Conservation (phyloP, 768 basidiomycete species). For the Leccinum subgranulosum region DNA sequence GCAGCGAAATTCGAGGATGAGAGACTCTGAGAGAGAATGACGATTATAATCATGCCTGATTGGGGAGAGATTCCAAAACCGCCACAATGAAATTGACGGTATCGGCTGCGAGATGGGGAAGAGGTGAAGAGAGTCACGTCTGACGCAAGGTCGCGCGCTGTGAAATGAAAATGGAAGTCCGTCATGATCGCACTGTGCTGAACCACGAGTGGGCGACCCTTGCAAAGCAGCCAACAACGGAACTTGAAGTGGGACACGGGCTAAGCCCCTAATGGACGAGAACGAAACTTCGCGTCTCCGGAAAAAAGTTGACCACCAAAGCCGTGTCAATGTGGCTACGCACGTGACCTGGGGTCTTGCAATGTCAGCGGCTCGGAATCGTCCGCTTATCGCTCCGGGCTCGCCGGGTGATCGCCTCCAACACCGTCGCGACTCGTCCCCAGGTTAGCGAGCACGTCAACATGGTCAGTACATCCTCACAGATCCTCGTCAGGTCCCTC, state of each 20-base stretch:
- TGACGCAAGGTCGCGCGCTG: constrained; percentile 8
- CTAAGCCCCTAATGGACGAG: constrained; percentile 1
- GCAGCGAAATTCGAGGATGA: not conserved
- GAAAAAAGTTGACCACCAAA: not conserved
- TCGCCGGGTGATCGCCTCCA: not conserved
- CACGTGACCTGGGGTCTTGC: constrained; percentile 19
- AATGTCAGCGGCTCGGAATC: constrained; percentile 18
- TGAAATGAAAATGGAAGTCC: constrained; percentile 22
- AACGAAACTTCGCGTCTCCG: not conserved
- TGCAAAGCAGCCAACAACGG: constrained; percentile 7
- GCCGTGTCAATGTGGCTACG: not conserved
- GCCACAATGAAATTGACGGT: constrained; percentile 3
- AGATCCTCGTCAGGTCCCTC: not conserved
- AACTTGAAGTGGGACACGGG: constrained; percentile 13
- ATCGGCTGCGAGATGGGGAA: constrained; percentile 17
- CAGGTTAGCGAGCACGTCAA: constrained; percentile 2
- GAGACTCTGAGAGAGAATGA: not conserved
- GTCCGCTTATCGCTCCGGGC: constrained; percentile 17
- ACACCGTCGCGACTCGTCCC: not conserved
- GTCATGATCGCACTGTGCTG: constrained; percentile 7
- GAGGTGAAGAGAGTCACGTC: not conserved
- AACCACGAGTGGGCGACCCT: constrained; percentile 13
- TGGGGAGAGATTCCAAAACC: not conserved
- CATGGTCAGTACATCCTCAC: constrained; percentile 5
- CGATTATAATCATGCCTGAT: constrained; percentile 5